Percentiles rank a stretch among this genome's conserved stretches.
Conservation (phyloP, 2,329 filamentous ascomycete genomes). For the Aureobasidium uvarum region DNA sequence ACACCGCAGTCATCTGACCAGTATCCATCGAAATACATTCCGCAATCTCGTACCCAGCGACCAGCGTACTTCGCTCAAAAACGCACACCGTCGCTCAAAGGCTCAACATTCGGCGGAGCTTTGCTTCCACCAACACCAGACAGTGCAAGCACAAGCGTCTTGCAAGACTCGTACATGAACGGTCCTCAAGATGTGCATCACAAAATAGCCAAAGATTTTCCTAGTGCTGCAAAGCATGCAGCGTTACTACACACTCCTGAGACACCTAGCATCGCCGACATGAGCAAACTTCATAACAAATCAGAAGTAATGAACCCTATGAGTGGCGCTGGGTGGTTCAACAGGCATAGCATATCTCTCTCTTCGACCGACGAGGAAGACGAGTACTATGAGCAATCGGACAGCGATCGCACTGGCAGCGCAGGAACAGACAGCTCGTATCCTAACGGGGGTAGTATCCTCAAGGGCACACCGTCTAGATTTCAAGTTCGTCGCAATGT, state of each 20-base stretch:
- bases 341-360: conserved; percentile 21
- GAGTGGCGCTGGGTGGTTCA: neutral
- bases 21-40: neutral
- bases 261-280: neutral
- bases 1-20: neutral
- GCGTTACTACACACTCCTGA: conserved; percentile 7
- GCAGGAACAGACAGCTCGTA: conserved; percentile 35
- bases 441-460: conserved; percentile 39
- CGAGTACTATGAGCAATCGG: conserved; percentile 24
- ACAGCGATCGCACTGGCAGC: conserved; percentile 29
- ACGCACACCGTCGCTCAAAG: conserved; percentile 24
- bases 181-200: neutral
- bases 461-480: conserved; percentile 39
- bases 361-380: conserved; percentile 29
- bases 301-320: neutral
- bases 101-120: conserved; percentile 33
- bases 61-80: neutral
- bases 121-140: conserved; percentile 39
- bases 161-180: conserved; percentile 33
- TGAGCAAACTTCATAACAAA: conserved; percentile 4
- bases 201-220: neutral
- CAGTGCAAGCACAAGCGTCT: conserved; percentile 37
- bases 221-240: conserved; percentile 5
- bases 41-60: neutral
- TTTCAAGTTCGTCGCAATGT: conserved; percentile 36